Conservation (phyloP, 1,284 basidiomycete species). For the Naganishia albida region DNA sequence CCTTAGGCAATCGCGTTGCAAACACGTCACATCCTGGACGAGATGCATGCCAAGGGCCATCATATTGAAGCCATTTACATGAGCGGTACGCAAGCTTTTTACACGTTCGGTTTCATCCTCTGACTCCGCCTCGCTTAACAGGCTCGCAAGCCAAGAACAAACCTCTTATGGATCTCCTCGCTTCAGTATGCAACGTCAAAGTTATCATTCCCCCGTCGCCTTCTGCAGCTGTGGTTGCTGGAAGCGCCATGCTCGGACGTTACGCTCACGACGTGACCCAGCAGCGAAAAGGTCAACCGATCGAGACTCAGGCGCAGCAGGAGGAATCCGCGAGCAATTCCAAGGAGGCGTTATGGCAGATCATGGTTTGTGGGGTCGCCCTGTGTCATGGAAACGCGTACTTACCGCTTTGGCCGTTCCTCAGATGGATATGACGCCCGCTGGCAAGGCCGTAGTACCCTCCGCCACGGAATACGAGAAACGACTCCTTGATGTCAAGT, state of each 20-base stretch:
- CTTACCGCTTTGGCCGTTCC: neutral
- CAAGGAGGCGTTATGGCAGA: conserved; percentile 77
- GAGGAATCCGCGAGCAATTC: conserved; percentile 60
- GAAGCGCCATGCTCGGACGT: conserved; percentile 88
- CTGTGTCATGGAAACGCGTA: neutral
- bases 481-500: conserved; percentile 83
- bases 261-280: conserved; percentile 71
- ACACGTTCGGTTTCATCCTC: neutral
- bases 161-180: conserved; percentile 81
- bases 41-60: conserved; percentile 86
- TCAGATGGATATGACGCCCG: conserved; percentile 86
- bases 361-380: conserved; percentile 68
- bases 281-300: conserved; percentile 44
- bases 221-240: conserved; percentile 83
- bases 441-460: conserved; percentile 74
- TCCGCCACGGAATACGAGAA: conserved; percentile 62
- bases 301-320: conserved; percentile 55
- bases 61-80: conserved; percentile 84
- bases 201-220: conserved; percentile 78
- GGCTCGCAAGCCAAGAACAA: conserved; percentile 87
- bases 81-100: conserved; percentile 52
- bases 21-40: conserved; percentile 90
- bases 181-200: conserved; percentile 78
- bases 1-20: conserved; percentile 81
- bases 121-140: conserved; percentile 25